These are phyloP conservation scores for Boletus insuetus DNA, from an alignment of 768 basidiomycete genomes.

Conservation along the genomic window DNA sequence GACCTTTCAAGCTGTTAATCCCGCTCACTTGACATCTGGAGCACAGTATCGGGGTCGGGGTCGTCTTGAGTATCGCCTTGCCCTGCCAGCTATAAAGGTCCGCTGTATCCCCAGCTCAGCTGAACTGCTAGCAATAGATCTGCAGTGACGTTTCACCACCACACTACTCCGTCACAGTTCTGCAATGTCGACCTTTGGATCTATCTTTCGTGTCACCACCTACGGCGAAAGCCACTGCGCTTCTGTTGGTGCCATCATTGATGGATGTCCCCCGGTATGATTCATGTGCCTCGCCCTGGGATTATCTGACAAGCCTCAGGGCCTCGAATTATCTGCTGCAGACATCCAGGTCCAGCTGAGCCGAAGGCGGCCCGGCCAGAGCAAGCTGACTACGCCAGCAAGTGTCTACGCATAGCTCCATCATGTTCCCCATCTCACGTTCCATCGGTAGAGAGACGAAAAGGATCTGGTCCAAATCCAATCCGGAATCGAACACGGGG, in stretches of 20 bases:
- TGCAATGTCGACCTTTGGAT: conserved; percentile 92
- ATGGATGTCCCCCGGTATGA: conserved; percentile 92
- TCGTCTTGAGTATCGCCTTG: conserved; percentile 24
- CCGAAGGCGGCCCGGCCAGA: conserved; percentile 92
- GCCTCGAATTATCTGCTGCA: conserved; percentile 69
- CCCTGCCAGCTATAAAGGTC: conserved; percentile 24
- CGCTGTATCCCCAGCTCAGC: background rate
- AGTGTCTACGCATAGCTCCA: conserved; percentile 28
- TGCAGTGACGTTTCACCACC: background rate
- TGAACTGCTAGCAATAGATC: too few species aligned
- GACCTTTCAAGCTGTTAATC: too few species aligned
- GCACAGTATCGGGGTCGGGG: background rate
- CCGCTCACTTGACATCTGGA: background rate
- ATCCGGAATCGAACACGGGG: conserved; percentile 89
- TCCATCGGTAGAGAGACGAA: conserved; percentile 76
- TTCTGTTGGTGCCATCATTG: conserved; percentile 95
- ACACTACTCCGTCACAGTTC: conserved; percentile 1
- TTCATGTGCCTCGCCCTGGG: conserved; percentile 1
- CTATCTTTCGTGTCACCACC: conserved; percentile 90
- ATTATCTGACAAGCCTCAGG: conserved; percentile 47
- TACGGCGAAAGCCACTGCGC: conserved; percentile 98
- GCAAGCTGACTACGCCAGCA: conserved; percentile 93
- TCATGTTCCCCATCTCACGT: background rate
- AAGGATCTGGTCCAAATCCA: conserved; percentile 93
- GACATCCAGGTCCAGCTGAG: conserved; percentile 93